Evolutionary conservation across 345 rosid species (phyloP).

Genomic region (Melaleuca quinquenervia): DNA sequence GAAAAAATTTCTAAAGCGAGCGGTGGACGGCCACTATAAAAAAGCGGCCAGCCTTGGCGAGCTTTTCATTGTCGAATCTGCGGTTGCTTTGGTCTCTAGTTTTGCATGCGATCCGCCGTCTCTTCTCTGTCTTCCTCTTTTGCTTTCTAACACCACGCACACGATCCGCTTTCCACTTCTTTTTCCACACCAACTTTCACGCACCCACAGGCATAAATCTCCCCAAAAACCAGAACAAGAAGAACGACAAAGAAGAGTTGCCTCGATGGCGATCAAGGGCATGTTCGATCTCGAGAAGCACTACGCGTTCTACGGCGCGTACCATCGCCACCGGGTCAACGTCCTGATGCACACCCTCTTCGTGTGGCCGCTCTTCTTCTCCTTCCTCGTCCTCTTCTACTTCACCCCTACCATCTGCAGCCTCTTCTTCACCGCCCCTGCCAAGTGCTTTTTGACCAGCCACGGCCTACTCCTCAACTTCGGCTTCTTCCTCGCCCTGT

Average conservation of each 20-base stretch:
- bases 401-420: constrained; percentile 37
- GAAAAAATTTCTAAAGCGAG: background rate
- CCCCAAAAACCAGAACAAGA: background rate
- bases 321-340: constrained; percentile 31
- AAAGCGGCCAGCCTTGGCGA: background rate
- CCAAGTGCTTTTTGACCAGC: constrained; percentile 17
- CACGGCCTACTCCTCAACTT: constrained; percentile 24
- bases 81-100: background rate
- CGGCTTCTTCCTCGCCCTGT: constrained; percentile 37
- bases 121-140: background rate
- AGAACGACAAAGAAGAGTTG: constrained; percentile 21
- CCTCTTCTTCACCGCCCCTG: constrained; percentile 6
- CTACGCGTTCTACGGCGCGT: constrained; percentile 39
- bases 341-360: constrained; percentile 35
- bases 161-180: background rate
- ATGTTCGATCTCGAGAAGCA: constrained; percentile 31
- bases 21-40: background rate
- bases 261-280: background rate
- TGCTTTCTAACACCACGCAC: background rate
- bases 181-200: background rate
- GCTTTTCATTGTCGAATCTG: background rate
- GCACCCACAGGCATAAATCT: background rate
- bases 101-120: background rate
- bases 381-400: constrained; percentile 30
- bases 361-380: constrained; percentile 59